phyloP scores from a whole-genome alignment of 768 basidiomycete species.

The Pleurotus salmoneostramineus region DNA sequence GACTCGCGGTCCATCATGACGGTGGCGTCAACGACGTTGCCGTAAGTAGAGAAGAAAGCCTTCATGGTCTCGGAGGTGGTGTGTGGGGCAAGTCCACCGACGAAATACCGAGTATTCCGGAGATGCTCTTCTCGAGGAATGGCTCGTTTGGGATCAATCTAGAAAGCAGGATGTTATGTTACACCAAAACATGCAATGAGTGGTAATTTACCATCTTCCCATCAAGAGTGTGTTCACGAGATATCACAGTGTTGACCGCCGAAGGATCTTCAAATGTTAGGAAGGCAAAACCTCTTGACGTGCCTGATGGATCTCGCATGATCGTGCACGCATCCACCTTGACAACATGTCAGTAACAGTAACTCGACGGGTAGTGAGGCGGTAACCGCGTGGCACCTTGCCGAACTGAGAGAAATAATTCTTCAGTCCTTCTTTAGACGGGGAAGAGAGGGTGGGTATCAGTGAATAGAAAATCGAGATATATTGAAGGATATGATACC shows the following conservation, averaged over 20 bases:
- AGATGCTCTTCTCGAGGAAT: slow-evolving; percentile 81
- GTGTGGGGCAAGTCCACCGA: slow-evolving; percentile 66
- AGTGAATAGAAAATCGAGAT: slow-evolving; percentile 20
- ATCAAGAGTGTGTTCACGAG: slow-evolving; percentile 66
- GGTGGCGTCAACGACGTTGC: slow-evolving; percentile 79
- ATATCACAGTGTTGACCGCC: slow-evolving; percentile 61
- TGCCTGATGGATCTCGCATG: slow-evolving; percentile 75
- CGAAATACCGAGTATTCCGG: slow-evolving; percentile 75
- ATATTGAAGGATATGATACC: slow-evolving; percentile 48
- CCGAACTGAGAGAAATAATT: slow-evolving; percentile 81
- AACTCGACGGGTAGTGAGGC: slow-evolving; percentile 3
- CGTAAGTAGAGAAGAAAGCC: slow-evolving; percentile 66
- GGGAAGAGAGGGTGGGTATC: slow-evolving; percentile 29
- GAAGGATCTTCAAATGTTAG: slow-evolving; percentile 72
- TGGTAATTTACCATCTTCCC: slow-evolving; percentile 59
- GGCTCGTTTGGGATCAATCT: slow-evolving; percentile 89
- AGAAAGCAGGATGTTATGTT: not conserved
- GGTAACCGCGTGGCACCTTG: slow-evolving; percentile 31
- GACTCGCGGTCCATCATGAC: slow-evolving; percentile 84
- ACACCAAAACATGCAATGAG: not conserved
- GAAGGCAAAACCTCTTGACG: slow-evolving; percentile 83
- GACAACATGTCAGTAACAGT: slow-evolving; percentile 12
- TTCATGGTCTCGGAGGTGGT: slow-evolving; percentile 73
- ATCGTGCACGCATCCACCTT: slow-evolving; percentile 81
- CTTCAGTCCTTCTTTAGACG: slow-evolving; percentile 46